Conservation (phyloP, 179 eudicot genomes). For the Patellifolia procumbens region DNA sequence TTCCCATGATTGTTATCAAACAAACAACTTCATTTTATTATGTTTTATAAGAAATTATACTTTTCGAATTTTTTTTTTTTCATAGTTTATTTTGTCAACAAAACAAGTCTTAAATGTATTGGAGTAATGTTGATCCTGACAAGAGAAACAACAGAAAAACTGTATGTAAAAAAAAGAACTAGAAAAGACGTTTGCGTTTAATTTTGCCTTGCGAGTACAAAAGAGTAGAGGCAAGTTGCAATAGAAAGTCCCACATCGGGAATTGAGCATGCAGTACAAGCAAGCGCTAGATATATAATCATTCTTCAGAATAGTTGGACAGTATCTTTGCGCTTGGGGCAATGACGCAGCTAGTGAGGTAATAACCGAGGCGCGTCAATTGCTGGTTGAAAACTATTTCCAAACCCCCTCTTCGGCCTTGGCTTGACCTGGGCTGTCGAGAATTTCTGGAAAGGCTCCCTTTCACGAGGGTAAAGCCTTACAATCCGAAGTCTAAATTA, state of each 20-base stretch:
- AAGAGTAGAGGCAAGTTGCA: neutral
- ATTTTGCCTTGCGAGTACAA: too few relatives aligned
- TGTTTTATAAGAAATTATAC: too few relatives aligned
- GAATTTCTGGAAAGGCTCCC: conserved; percentile 43
- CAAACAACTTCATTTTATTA: too few relatives aligned
- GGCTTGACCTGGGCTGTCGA: conserved; percentile 30
- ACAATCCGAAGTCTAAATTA: conserved; percentile 10
- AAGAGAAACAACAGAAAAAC: too few relatives aligned
- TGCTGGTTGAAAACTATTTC: conserved; percentile 43
- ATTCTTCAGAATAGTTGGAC: fast-evolving
- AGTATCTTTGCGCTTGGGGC: conserved; percentile 40
- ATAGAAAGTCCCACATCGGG: conserved; percentile 24
- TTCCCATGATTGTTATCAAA: too few relatives aligned
- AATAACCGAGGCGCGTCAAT: conserved; percentile 41
- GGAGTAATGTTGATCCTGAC: too few relatives aligned
- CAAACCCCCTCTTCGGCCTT: conserved; percentile 41
- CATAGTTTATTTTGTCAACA: too few relatives aligned
- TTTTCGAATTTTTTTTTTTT: too few relatives aligned
- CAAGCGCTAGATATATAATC: neutral
- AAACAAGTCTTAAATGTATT: too few relatives aligned
- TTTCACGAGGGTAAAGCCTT: conserved; percentile 24
- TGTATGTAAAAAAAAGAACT: too few relatives aligned
- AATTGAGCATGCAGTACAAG: neutral
- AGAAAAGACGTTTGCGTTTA: too few relatives aligned
- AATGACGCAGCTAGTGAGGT: conserved; percentile 44